phyloP scores from a whole-genome alignment of 2,329 filamentous ascomycete genomes.

The Aspergillus novofumigatus region DNA sequence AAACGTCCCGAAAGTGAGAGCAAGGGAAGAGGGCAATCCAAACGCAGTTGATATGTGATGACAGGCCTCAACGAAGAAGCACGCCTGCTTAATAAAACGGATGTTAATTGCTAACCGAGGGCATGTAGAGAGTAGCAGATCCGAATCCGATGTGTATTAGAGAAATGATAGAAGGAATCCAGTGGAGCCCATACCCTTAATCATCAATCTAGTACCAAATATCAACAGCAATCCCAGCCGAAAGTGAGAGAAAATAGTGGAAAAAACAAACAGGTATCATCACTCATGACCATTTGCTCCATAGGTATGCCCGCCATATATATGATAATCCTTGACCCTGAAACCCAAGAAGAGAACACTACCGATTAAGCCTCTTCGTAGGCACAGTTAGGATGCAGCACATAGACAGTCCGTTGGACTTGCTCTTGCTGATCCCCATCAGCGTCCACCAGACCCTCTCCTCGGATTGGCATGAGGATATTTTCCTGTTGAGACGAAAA shows the following conservation, averaged over 20 bases:
- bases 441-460: conserved; percentile 83
- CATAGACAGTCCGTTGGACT: conserved; percentile 64
- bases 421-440: conserved; percentile 49
- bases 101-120: background rate
- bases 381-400: conserved; percentile 90
- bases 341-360: conserved; percentile 5
- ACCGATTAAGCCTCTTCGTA: conserved; percentile 54
- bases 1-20: too few relatives aligned
- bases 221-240: conserved; percentile 1
- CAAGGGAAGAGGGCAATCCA: too few relatives aligned
- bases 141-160: background rate
- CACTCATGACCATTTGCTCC: conserved; percentile 28
- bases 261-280: conserved; percentile 26
- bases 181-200: background rate
- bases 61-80: background rate
- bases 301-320: conserved; percentile 19
- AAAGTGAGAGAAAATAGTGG: conserved; percentile 1
- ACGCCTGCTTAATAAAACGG: background rate
- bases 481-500: conserved; percentile 47
- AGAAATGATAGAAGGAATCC: background rate
- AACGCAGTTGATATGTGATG: background rate
- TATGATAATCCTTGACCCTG: conserved; percentile 8
- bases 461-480: conserved; percentile 60
- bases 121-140: background rate
- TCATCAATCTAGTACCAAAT: conserved; percentile 1